A percentile compares a stretch with the other conserved stretches of the same genome.
Conservation (phyloP, 2,329 filamentous ascomycete genomes). For the Colletotrichum melonis region DNA sequence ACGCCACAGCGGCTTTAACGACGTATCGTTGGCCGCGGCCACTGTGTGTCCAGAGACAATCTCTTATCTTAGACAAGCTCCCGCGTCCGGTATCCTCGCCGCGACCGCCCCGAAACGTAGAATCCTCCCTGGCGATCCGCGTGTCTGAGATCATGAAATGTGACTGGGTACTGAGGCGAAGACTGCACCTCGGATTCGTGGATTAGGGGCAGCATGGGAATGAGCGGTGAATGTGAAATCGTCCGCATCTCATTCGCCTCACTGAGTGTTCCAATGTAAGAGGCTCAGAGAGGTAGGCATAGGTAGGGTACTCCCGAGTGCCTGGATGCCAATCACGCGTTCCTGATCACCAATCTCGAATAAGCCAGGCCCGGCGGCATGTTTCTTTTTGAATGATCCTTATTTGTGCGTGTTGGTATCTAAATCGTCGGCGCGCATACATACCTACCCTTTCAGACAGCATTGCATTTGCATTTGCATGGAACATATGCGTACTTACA, state of each 20-base stretch:
- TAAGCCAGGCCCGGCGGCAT: neutral
- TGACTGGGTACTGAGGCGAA: neutral
- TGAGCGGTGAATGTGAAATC: constrained; percentile 28
- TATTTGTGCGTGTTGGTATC: constrained; percentile 3
- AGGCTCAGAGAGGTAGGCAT: too few species aligned
- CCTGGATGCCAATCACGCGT: constrained; percentile 15
- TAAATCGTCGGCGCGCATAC: constrained; percentile 21
- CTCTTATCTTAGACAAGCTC: neutral
- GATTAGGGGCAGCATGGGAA: neutral
- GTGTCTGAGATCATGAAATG: neutral
- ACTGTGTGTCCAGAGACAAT: too few species aligned
- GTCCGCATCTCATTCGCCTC: constrained; percentile 4
- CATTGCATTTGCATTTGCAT: constrained; percentile 15
- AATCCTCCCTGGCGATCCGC: constrained; percentile 2
- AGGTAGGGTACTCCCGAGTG: neutral
- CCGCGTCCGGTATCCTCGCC: neutral
- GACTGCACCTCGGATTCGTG: neutral
- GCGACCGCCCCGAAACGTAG: neutral
- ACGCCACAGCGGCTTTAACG: neutral
- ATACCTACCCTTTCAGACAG: constrained; percentile 21
- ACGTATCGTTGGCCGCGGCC: neutral
- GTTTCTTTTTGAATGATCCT: neutral
- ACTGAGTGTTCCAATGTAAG: neutral
- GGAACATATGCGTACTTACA: neutral
- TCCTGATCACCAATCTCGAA: constrained; percentile 6